phyloP scores from a whole-genome alignment of 164 flowering plant species.

The Nymphaea thermarum region DNA sequence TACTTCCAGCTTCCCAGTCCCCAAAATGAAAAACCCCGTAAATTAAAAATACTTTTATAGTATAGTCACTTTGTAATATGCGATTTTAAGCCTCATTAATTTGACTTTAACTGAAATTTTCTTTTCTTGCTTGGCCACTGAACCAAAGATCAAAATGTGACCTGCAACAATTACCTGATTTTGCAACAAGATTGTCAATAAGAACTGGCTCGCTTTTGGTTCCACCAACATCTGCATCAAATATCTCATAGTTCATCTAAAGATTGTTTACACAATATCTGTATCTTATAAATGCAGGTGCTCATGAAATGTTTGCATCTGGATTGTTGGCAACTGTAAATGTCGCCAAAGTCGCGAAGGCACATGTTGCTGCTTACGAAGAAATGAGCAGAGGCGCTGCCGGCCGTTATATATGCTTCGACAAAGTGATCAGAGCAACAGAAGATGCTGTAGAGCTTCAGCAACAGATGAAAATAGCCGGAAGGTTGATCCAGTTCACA shows the following conservation, averaged over 20 bases:
- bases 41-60: too few species aligned
- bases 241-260: too few species aligned
- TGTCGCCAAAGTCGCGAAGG: slow-evolving; percentile 41
- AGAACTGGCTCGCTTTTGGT: too few species aligned
- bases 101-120: too few species aligned
- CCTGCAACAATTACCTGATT: not conserved
- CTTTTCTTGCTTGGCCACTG: not conserved
- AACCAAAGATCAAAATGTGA: not conserved
- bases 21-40: too few species aligned
- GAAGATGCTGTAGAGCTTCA: slow-evolving; percentile 35
- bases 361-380: slow-evolving; percentile 45
- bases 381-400: slow-evolving; percentile 31
- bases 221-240: too few species aligned
- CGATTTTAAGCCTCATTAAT: not conserved
- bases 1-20: too few species aligned
- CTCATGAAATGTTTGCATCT: slow-evolving; percentile 35
- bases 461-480: slow-evolving; percentile 20
- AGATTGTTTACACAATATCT: too few species aligned
- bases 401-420: slow-evolving; percentile 64
- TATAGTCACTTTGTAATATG: too few species aligned
- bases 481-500: slow-evolving; percentile 12
- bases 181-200: too few species aligned
- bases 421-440: slow-evolving; percentile 22
- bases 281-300: slow-evolving; percentile 24
- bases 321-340: slow-evolving; percentile 56